Evolutionary conservation across 768 basidiomycete genomes (phyloP).

Genomic region (Macrolepiota albuminosa): DNA sequence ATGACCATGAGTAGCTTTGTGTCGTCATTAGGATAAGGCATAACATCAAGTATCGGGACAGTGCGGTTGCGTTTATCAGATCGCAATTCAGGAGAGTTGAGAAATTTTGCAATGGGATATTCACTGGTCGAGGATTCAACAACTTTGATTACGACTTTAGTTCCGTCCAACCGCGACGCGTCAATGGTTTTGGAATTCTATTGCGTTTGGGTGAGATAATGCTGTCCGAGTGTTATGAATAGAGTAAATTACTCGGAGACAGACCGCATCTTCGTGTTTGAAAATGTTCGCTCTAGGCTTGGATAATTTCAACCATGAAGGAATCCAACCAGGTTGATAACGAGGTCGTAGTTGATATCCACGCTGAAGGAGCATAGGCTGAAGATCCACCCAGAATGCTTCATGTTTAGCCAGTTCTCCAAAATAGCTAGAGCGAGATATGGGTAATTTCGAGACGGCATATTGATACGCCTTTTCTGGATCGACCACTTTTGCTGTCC

Average conservation of each 20-base stretch:
- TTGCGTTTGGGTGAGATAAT: neutral
- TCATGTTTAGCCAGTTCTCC: neutral
- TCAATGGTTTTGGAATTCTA: neutral
- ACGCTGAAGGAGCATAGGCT: neutral
- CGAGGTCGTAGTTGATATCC: slow-evolving; percentile 2
- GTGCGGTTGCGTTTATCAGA: neutral
- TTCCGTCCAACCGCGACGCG: neutral
- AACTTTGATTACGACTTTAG: neutral
- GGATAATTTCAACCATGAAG: neutral
- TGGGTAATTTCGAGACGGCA: neutral
- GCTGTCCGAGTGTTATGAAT: neutral
- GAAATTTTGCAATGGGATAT: neutral
- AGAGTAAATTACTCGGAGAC: neutral
- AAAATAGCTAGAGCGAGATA: neutral
- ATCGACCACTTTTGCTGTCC: neutral
- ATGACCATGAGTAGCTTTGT: neutral
- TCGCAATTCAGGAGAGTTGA: neutral
- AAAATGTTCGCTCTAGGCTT: neutral
- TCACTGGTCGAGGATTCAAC: neutral
- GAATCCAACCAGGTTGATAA: slow-evolving; percentile 7
- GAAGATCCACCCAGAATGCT: neutral
- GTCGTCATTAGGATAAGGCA: neutral
- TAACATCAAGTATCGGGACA: neutral
- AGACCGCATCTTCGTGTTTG: neutral
- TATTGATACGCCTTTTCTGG: neutral